These are phyloP conservation scores for Paraconiothyrium sp. DNA, from an alignment of 2,329 filamentous ascomycete species.

Conservation along the genomic window DNA sequence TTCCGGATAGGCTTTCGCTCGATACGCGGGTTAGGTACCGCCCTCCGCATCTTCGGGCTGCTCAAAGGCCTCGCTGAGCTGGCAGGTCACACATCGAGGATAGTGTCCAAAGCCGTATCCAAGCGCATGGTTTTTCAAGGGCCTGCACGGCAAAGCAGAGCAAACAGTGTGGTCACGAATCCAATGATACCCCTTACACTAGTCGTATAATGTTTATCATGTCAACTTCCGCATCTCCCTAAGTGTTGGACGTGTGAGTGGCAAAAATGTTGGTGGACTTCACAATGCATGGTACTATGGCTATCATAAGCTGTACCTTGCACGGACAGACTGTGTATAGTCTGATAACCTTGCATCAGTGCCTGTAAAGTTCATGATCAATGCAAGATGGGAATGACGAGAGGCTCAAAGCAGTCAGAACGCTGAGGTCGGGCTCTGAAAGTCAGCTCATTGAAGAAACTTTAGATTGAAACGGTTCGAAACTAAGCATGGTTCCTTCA, in stretches of 20 bases:
- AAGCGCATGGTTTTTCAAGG: neutral
- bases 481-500: neutral
- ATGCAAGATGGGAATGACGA: too few species aligned
- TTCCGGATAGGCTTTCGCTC: slow-evolving; percentile 66
- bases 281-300: too few species aligned
- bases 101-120: neutral
- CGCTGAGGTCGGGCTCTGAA: neutral
- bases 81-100: neutral
- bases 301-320: too few species aligned
- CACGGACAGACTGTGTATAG: too few species aligned
- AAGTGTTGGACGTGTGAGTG: too few species aligned
- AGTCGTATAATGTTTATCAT: neutral
- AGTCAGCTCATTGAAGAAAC: neutral
- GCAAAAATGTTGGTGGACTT: too few species aligned
- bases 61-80: slow-evolving; percentile 30
- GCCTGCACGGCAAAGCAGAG: neutral
- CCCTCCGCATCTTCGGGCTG: slow-evolving; percentile 28
- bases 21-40: slow-evolving; percentile 67
- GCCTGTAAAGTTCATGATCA: too few species aligned
- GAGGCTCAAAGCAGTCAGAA: too few species aligned
- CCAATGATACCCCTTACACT: slow-evolving; percentile 4
- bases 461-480: neutral
- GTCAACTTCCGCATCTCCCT: too few species aligned
- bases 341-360: too few species aligned
- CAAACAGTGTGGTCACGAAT: neutral